phyloP scores from a whole-genome alignment of 805 yeast genomes.

The Pichia nakasei region DNA sequence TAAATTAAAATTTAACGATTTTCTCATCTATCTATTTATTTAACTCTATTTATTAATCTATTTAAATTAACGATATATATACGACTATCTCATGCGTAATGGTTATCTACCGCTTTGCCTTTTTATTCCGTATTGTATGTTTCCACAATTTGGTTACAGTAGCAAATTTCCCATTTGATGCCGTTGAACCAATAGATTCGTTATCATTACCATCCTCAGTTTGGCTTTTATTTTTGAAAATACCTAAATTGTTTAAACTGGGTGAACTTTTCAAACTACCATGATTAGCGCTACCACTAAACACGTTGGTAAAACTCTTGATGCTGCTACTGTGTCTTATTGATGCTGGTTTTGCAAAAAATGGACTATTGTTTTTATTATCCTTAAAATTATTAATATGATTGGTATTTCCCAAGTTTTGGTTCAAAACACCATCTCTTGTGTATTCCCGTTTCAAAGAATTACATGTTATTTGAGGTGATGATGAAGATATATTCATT shows the following conservation, averaged over 20 bases:
- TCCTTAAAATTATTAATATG: background rate
- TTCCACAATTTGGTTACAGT: background rate
- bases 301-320: constrained; percentile 7
- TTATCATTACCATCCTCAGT: background rate
- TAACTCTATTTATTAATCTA: background rate
- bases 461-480: background rate
- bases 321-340: constrained; percentile 2
- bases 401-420: background rate
- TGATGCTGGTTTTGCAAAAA: background rate
- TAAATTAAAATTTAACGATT: no score
- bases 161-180: background rate
- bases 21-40: background rate
- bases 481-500: background rate
- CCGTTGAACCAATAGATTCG: no score
- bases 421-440: background rate
- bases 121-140: background rate
- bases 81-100: no score
- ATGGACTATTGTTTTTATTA: background rate
- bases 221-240: background rate
- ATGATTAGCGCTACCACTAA: background rate
- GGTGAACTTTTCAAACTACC: background rate
- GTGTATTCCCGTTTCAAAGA: background rate
- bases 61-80: background rate
- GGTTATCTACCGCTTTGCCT: background rate
- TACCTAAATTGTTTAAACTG: background rate